These are phyloP conservation scores for Escovopsis weberi DNA, from an alignment of 2,329 filamentous ascomycete genomes.

Conservation along the genomic window DNA sequence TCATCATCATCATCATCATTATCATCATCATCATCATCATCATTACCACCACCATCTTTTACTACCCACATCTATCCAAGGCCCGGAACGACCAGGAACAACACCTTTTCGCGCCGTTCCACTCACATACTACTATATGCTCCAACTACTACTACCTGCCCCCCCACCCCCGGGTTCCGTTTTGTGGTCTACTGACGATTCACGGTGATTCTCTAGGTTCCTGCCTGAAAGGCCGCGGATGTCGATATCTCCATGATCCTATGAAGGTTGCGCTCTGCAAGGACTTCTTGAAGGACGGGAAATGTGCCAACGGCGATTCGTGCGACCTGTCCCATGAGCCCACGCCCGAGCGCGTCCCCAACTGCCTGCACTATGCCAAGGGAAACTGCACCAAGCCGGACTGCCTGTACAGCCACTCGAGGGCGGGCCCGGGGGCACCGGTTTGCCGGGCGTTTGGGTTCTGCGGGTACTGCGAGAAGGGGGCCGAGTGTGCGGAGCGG, in stretches of 20 bases:
- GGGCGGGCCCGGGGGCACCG: slow-evolving; percentile 58
- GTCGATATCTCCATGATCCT: slow-evolving; percentile 71
- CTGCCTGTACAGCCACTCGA: slow-evolving; percentile 78
- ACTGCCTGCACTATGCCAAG: slow-evolving; percentile 79
- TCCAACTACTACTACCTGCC: background rate
- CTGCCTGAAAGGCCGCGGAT: slow-evolving; percentile 68
- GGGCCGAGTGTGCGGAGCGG: slow-evolving; percentile 59
- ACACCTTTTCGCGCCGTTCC: too few relatives aligned
- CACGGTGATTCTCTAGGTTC: slow-evolving; percentile 44
- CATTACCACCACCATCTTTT: too few relatives aligned
- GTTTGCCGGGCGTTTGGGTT: slow-evolving; percentile 77
- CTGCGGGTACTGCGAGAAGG: slow-evolving; percentile 79
- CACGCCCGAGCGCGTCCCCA: slow-evolving; percentile 68
- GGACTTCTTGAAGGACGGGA: slow-evolving; percentile 65
- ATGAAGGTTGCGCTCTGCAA: slow-evolving; percentile 84
- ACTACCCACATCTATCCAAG: too few relatives aligned
- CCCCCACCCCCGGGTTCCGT: slow-evolving; percentile 22
- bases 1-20: too few relatives aligned
- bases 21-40: slow-evolving; percentile 15
- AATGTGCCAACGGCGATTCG: slow-evolving; percentile 59
- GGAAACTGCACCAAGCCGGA: slow-evolving; percentile 77
- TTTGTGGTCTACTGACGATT: slow-evolving; percentile 29
- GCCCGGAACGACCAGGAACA: too few relatives aligned
- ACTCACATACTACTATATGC: too few relatives aligned
- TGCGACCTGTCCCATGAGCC: slow-evolving; percentile 89